phyloP scores from a whole-genome alignment of 2,329 filamentous ascomycete species.

The Sporothrix protearum region DNA sequence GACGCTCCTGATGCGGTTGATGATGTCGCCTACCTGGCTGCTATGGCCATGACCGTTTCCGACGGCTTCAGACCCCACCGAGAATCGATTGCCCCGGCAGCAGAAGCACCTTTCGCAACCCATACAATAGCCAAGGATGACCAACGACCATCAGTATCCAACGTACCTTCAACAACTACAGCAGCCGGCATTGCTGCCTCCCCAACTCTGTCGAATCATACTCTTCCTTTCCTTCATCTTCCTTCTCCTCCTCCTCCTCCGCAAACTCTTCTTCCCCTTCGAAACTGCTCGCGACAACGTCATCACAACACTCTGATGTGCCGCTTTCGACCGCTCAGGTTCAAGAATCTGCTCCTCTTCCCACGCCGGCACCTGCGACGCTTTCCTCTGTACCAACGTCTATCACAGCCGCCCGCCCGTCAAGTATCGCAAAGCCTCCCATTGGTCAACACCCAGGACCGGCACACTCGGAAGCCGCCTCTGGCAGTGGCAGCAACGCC shows the following conservation, averaged over 20 bases:
- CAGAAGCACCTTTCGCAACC: background rate
- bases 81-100: background rate
- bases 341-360: background rate
- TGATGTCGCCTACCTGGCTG: constrained; percentile 19
- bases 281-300: background rate
- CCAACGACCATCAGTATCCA: background rate
- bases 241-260: background rate
- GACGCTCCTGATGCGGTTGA: constrained; percentile 16
- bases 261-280: background rate
- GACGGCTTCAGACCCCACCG: constrained; percentile 27
- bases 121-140: background rate
- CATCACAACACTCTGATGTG: background rate
- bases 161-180: background rate
- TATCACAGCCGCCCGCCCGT: constrained; percentile 34
- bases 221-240: background rate
- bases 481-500: background rate
- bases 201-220: background rate
- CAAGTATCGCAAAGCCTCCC: constrained; percentile 55
- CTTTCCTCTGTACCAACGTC: background rate
- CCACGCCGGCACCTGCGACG: background rate
- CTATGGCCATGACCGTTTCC: constrained; percentile 23
- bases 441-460: constrained; percentile 29
- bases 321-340: background rate
- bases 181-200: background rate
- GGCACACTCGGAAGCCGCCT: constrained; percentile 43